Evolutionary conservation across 2,329 filamentous ascomycete species (phyloP), one percentile per base, ranked within the genome.

Genomic region (Cytospora paraplurivora): DNA sequence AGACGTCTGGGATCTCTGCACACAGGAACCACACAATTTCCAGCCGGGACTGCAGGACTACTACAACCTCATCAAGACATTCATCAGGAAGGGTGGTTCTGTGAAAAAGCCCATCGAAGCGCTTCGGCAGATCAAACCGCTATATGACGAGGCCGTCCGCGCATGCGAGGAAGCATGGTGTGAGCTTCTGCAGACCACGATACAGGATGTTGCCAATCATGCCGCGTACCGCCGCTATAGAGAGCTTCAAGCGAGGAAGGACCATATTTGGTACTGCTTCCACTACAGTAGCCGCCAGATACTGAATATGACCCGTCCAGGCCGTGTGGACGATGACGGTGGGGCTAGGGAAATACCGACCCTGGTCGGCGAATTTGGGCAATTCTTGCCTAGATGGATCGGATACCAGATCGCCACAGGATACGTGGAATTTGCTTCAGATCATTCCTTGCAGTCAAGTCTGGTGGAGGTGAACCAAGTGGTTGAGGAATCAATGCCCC

Each of bases 1-100:
- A 47, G 72, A 77, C 6, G 72, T 92, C 21, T 90, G 84, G 79
- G 64, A 82, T 0, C 80, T 79, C 21, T 89, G 92, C 84, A 85
- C 77, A 0, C 77, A 79, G 4, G 72, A 76, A n/a, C 85, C 85
- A 0, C 85, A 87, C 75, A 79, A 81, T 62, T 72, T 88, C 55
- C 67, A 76, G 8, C 87, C 88, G 0, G 83, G 78, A 0, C 80
- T 90, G 64, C 75, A 81, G 15, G 83, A 89, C 73, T 84, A 84
- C 72, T 75, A 79, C 68, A 69, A 77, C 52, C 73, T 78, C 66
- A 70, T 80, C 71, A 77, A 78, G 56, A 68, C 72, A 0, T 74
- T 80, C 41, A 72, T 82, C 60, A 56, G 58, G 7, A 68, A 64
- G 17, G 21, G 62, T 34, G 49, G 38, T 7, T 34, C 54, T 15